Conservation (phyloP, 73 alveolate genomes). For the Tetrahymena malaccensis region DNA sequence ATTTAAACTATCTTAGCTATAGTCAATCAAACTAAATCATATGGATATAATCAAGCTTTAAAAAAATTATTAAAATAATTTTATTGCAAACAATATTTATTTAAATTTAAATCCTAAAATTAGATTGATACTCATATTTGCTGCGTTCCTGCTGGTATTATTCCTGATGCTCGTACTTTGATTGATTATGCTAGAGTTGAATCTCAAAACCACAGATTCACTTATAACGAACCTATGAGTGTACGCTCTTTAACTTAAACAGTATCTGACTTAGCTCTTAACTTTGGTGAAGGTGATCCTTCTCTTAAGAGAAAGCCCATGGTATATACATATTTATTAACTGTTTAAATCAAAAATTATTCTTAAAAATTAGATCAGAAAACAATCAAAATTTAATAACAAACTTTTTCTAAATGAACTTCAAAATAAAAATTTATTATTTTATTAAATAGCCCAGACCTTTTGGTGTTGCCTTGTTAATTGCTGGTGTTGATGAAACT, state of each 20-base stretch:
- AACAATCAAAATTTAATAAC: not conserved
- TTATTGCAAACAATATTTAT: not conserved
- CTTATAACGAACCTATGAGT: constrained; percentile 75
- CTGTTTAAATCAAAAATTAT: not conserved
- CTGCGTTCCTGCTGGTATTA: constrained; percentile 83
- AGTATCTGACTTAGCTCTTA: constrained; percentile 86
- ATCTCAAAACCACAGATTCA: constrained; percentile 87
- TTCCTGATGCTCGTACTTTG: constrained; percentile 88
- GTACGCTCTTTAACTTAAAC: constrained; percentile 79
- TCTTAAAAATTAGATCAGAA: not conserved
- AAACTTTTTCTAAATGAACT: not conserved
- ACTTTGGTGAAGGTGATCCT: constrained; percentile 90
- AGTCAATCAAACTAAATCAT: no score
- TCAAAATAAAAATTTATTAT: no score
- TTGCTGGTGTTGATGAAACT: constrained; percentile 89
- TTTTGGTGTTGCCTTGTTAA: constrained; percentile 87
- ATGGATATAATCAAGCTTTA: no score
- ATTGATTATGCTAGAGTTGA: constrained; percentile 93
- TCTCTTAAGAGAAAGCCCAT: constrained; percentile 48
- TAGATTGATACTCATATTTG: constrained; percentile 70
- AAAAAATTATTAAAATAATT: not conserved
- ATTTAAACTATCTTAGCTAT: no score
- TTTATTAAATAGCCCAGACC: constrained; percentile 76
- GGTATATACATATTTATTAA: not conserved
- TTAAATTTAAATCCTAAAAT: not conserved